Base-by-base conservation (phyloP, 2,329 filamentous ascomycete species). In the Daldinia eschscholtzii region DNA sequence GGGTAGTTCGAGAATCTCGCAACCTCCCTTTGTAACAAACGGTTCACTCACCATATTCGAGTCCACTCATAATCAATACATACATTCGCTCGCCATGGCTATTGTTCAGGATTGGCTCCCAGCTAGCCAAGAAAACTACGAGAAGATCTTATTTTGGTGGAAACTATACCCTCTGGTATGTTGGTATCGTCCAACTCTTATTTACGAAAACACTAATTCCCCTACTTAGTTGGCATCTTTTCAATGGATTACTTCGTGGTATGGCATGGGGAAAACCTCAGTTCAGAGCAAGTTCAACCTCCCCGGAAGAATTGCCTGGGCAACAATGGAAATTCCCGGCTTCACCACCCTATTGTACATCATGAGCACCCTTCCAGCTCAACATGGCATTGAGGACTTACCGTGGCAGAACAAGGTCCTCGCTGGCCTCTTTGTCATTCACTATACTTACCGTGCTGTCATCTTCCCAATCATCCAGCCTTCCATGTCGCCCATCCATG, bases 261-360 rank as follows among this genome's bases (percentile, higher is more conserved):
- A 98, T 79, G 93, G 93, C 57, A 93, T 95, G 84, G 96, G 96
- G 79, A 98, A 98, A 82, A 97, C 94, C 2, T 97, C 93, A 3
- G 86, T 89, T 18, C 77, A 85, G 2, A 94, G 91, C 74, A 82
- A 82, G 12, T 84, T 96, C 78, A 99, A 99, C 81, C 80, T 98
- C n/a, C 93, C 94, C 1, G 96, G 96, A 68, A 93, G 92, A 74
- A 83, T 93, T 70, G 94, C 89, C 65, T 99, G 96, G 96, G 86
- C 92, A 63, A 87, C 90, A 2, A 98, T 98, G 93, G 96, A 99
- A 80, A 83, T 87, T 13, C 90, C 92, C 0, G 93, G 93, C 15
- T 91, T 94, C 76, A 76, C 93, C 37, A 92, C 90, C 12, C 82
- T 98, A 65, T 80, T 96, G 62, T 98, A 97, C 82, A 89, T 91